Evolutionary conservation across 768 basidiomycete species (phyloP).

Genomic region (Bullera alba): DNA sequence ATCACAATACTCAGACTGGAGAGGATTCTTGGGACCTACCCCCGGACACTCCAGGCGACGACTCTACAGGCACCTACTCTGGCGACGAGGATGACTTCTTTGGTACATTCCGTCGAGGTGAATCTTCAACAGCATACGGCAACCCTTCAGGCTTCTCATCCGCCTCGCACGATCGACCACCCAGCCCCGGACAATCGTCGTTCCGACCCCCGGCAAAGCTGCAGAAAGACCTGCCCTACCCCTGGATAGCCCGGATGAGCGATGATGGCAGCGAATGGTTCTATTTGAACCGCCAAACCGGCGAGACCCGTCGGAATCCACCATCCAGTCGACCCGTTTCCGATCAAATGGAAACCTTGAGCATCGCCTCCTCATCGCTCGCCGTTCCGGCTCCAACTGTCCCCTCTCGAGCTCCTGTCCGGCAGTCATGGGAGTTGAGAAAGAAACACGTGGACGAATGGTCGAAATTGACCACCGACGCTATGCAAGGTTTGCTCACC

Average conservation of each 20-base stretch:
- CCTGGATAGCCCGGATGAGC: slow-evolving; percentile 72
- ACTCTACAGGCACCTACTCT: slow-evolving; percentile 10
- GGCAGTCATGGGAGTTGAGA: slow-evolving; percentile 13
- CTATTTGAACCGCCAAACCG: slow-evolving; percentile 66
- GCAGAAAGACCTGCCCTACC: slow-evolving; percentile 47
- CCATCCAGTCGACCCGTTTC: slow-evolving; percentile 1
- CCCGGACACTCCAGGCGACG: slow-evolving; percentile 13
- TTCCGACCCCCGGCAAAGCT: slow-evolving; percentile 11
- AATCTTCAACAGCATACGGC: slow-evolving; percentile 22
- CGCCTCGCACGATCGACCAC: slow-evolving; percentile 8
- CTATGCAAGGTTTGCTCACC: background rate
- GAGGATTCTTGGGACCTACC: slow-evolving; percentile 73
- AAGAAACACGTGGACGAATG: slow-evolving; percentile 7
- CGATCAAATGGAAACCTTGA: background rate
- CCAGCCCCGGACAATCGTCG: background rate
- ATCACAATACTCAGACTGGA: slow-evolving; percentile 66
- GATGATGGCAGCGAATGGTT: slow-evolving; percentile 77
- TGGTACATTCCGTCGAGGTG: background rate
- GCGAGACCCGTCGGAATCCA: slow-evolving; percentile 48
- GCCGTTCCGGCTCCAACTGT: background rate
- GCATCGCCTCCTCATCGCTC: background rate
- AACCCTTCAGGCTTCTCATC: slow-evolving; percentile 32
- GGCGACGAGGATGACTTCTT: slow-evolving; percentile 13
- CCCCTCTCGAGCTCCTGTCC: background rate
- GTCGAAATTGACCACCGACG: slow-evolving; percentile 8